Percentiles rank a stretch among this genome's conserved stretches.
These are phyloP conservation scores for Artemisia princeps DNA, from an alignment of 140 eudicot genomes.

Conservation along the genomic window DNA sequence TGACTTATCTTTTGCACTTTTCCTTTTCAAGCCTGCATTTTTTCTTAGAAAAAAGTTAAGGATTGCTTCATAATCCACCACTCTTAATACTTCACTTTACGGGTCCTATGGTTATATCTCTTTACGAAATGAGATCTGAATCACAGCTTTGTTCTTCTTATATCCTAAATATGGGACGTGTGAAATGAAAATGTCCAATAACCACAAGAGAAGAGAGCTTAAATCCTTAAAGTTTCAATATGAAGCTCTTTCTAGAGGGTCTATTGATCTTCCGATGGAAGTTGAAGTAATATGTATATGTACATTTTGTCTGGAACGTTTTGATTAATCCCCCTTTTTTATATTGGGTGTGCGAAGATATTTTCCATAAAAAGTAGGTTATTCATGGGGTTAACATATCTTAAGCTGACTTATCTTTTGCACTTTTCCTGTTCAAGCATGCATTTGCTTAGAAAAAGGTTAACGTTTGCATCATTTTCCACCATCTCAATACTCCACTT, in stretches of 20 bases:
- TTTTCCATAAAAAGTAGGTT: no score
- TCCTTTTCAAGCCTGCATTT: slow-evolving; percentile 8
- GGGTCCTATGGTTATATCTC: neutral
- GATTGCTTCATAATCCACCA: slow-evolving; percentile 14
- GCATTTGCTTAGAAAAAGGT: no score
- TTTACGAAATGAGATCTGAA: neutral
- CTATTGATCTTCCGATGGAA: neutral
- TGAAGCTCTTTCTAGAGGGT: neutral
- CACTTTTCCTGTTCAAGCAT: no score
- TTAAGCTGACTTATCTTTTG: no score
- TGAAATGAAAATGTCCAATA: neutral
- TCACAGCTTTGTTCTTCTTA: neutral
- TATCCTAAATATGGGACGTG: neutral
- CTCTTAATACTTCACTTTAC: neutral
- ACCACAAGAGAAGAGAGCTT: slow-evolving; percentile 1
- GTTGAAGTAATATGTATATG: no score
- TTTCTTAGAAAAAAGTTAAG: neutral
- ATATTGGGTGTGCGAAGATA: no score
- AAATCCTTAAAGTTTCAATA: neutral
- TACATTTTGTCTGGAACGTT: no score
- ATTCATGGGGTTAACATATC: no score
- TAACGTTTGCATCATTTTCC: no score
- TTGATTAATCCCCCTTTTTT: no score
- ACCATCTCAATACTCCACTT: no score
- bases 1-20: slow-evolving; percentile 20